Evolutionary conservation across 2,329 filamentous ascomycete species (phyloP), one percentile per base, ranked within the genome.

Genomic region (Claviceps fusiformis): DNA sequence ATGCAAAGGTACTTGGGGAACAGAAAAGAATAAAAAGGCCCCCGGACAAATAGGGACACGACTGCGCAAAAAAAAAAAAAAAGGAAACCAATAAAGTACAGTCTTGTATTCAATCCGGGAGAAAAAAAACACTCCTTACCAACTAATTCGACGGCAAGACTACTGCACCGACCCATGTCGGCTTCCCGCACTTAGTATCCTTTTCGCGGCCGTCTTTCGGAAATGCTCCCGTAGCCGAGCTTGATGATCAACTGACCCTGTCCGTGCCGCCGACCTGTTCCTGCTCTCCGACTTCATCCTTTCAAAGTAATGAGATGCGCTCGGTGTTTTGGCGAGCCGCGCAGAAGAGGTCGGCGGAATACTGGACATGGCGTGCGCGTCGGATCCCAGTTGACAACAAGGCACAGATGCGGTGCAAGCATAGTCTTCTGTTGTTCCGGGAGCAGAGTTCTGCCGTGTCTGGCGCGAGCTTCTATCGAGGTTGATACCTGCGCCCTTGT

Each of bases 11-110:
- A 46, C 10, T 11, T 27, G 24, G 17, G 17, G 50, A 45, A 55
- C 31, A 19, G 35, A 24, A 47, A 45, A 50, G n/a, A 50, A 15
- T 47, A 43, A 45, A 41, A 52, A 33, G 46, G 65, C 65, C 60
- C 64, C 66, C 64, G 65, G 64, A 66, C 59, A 63, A 48, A 48
- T 61, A 63, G 58, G 65, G 58, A 58, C 54, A 52, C 35, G 44
- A 44, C 54, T 55, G 54, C 11, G 35, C 7, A 11, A 13, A 27
- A 24, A 7, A 24, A 24, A 7, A 24, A 45, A 45, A 45, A 24
- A 27, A 27, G 17, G 37, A 15, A 4, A 13, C 3, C 24, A 24
- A 24, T 24, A 45, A 10, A 27, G 19, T 45, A 13, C 11, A 45
- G 5, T 45, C 9, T 19, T 45, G 19, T 41, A n/a, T 41, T n/a